These are phyloP conservation scores for Candida sakaeoensis DNA, from an alignment of 805 yeast genomes.

Conservation along the genomic window DNA sequence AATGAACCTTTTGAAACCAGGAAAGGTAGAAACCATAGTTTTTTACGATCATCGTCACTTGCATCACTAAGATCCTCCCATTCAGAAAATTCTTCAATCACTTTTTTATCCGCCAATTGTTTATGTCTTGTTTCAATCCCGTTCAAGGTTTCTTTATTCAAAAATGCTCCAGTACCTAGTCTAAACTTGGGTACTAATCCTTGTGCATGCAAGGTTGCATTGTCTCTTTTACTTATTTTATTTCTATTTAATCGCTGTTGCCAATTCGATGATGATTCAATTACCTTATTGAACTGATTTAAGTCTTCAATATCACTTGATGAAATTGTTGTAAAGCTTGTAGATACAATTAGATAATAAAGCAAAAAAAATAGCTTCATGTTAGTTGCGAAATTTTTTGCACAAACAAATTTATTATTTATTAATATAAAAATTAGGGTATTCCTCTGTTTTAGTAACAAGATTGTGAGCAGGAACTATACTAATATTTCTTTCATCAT, in stretches of 20 bases:
- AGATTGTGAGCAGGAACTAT: background rate
- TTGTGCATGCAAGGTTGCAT: constrained; percentile 6
- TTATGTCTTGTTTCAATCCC: constrained; percentile 6
- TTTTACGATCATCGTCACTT: constrained; percentile 1
- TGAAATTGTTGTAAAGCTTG: background rate
- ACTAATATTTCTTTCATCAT: background rate
- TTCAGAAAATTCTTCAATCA: constrained; percentile 5
- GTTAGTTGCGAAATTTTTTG: background rate
- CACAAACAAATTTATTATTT: constrained; percentile 1
- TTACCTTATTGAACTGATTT: constrained; percentile 8
- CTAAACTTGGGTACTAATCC: constrained; percentile 9
- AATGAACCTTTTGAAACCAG: background rate
- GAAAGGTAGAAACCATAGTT: constrained; percentile 5
- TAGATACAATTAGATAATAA: background rate
- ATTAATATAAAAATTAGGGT: background rate
- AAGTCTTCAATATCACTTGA: constrained; percentile 7
- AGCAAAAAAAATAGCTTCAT: constrained; percentile 5
- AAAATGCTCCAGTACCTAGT: constrained; percentile 18
- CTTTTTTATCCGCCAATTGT: constrained; percentile 4
- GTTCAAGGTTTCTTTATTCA: constrained; percentile 12
- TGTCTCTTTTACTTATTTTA: background rate
- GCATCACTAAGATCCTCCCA: constrained; percentile 5
- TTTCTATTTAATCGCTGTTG: background rate
- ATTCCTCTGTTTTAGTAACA: constrained; percentile 1
- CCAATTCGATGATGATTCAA: constrained; percentile 6